Evolutionary conservation across 73 alveolate species (phyloP).

Genomic region (Paramecium biaurelia): DNA sequence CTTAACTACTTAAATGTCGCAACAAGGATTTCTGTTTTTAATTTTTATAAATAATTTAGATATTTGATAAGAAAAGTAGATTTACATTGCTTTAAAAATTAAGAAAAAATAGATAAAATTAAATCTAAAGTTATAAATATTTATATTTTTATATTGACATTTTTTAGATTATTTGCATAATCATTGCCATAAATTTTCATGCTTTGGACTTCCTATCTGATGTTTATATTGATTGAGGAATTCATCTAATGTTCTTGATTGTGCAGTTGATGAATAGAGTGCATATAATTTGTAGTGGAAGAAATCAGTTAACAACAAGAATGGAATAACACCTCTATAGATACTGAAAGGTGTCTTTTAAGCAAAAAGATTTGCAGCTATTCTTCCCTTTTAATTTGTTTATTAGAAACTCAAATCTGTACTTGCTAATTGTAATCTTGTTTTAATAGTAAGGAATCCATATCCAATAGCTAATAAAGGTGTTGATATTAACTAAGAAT

Average conservation of each 20-base stretch:
- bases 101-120: neutral
- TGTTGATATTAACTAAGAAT: neutral
- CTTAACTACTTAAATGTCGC: too few species aligned
- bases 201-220: neutral
- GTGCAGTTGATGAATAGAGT: slow-evolving; percentile 50
- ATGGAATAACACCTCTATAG: slow-evolving; percentile 59
- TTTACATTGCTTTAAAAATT: neutral
- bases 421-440: slow-evolving; percentile 54
- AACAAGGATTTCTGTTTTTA: too few species aligned
- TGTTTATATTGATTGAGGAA: neutral
- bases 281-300: slow-evolving; percentile 64
- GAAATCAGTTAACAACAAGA: slow-evolving; percentile 45
- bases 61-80: neutral
- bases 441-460: slow-evolving; percentile 51
- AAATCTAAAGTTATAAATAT: neutral
- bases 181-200: slow-evolving; percentile 36
- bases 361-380: neutral
- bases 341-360: slow-evolving; percentile 39
- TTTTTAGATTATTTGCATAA: neutral
- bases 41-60: neutral
- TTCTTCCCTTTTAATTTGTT: neutral
- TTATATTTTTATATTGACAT: neutral
- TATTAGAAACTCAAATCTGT: slow-evolving; percentile 49
- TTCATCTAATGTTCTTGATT: slow-evolving; percentile 36
- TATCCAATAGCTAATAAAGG: slow-evolving; percentile 41